Base-by-base conservation (phyloP, 1,284 basidiomycete species). In the Cutaneotrichosporon cavernicola region DNA sequence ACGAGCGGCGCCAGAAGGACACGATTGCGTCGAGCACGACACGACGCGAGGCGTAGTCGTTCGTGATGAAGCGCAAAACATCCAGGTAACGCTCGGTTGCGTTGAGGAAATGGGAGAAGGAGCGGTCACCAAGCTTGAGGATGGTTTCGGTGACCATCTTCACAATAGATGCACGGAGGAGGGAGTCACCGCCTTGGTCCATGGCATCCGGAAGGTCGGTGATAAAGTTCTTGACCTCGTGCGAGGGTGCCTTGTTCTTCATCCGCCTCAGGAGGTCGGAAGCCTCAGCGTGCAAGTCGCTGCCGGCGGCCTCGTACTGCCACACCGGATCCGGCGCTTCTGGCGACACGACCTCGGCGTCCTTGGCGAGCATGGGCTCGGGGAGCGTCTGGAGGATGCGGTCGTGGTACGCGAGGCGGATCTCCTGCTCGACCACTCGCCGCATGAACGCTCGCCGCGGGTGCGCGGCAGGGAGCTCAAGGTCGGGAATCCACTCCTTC, bases 401-500 rank as follows among this genome's bases (percentile, higher is more conserved):
- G 69, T 99, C 96, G 76, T 91, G 91, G 80, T 99, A 99, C 13
- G 93, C 89, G 64, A 99, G 80, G 6, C 97, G 87, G 50, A 96
- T 87, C 80, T 99, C 97, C 59, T 92, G 86, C 76, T 97, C 94
- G 30, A 96, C 82, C 0, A 92, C 88, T 13, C 91, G 85, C n/a
- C 90, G 87, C 80, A 96, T 90, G 78, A 98, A 96, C 1, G 87
- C 85, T 16, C 91, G 86, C 71, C 89, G 91, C 0, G 96, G 95
- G 75, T 98, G 94, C 64, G 88, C 84, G 9, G 83, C 73, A 1
- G 88, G 83, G 14, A 96, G 80, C 4, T 83, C 77, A 14, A 97
- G 82, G 78, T 97, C 95, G 1, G 90, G 88, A n/a, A 94, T 82
- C 96, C 97, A 99, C 85, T 99, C 97, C 74, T 93, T 94, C 97